These are phyloP conservation scores for Fraxinus velutina DNA, from an alignment of 305 asterid genomes.

Conservation along the genomic window DNA sequence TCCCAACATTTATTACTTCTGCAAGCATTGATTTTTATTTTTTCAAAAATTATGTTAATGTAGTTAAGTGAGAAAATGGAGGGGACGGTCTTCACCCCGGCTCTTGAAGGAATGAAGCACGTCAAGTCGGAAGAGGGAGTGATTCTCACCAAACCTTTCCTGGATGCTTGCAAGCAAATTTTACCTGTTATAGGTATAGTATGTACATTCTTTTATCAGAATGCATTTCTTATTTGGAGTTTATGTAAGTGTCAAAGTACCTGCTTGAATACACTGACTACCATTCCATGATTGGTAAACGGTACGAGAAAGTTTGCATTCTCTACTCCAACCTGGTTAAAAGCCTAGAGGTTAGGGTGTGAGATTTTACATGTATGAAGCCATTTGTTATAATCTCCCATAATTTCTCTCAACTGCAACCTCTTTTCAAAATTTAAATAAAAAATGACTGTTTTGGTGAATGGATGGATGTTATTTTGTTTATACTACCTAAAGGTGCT, in stretches of 20 bases:
- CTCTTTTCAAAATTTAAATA: background rate
- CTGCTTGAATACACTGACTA: background rate
- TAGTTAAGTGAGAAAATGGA: constrained; percentile 56
- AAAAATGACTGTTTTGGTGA: background rate
- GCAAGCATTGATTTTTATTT: background rate
- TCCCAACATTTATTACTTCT: background rate
- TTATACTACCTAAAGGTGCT: background rate
- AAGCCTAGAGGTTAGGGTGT: background rate
- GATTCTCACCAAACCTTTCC: constrained; percentile 78
- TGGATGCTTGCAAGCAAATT: constrained; percentile 85
- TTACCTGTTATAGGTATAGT: constrained; percentile 77
- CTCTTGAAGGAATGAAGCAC: constrained; percentile 83
- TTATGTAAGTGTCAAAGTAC: background rate
- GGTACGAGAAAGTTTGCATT: background rate
- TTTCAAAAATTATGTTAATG: constrained; percentile 23
- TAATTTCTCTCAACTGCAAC: background rate
- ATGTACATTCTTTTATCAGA: background rate
- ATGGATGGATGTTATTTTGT: background rate
- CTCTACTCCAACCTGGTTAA: background rate
- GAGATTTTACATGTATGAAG: background rate
- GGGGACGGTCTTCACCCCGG: constrained; percentile 82
- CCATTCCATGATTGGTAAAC: background rate
- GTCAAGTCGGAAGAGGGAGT: constrained; percentile 79
- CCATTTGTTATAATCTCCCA: background rate
- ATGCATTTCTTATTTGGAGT: background rate